phyloP scores from a whole-genome alignment of 2,329 filamentous ascomycete species.

The Sclerotinia glacialis region DNA sequence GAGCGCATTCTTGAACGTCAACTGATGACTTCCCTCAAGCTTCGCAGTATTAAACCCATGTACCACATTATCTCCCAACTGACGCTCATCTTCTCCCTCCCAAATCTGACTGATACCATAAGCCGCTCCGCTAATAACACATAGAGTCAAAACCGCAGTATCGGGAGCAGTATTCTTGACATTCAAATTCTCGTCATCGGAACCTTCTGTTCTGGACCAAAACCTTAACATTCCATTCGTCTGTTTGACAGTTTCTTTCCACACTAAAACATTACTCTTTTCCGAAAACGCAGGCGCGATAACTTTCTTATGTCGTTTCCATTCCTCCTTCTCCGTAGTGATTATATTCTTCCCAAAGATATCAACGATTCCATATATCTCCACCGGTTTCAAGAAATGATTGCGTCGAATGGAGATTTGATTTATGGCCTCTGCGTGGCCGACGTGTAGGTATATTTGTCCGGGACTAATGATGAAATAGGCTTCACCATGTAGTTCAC shows the following conservation, averaged over 20 bases:
- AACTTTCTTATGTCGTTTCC: constrained; percentile 71
- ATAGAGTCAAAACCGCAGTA: constrained; percentile 60
- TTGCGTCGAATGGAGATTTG: constrained; percentile 65
- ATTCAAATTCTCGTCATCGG: constrained; percentile 44
- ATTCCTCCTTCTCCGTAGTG: constrained; percentile 64
- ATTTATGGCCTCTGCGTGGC: constrained; percentile 43
- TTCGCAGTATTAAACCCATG: constrained; percentile 28
- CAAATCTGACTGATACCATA: constrained; percentile 63
- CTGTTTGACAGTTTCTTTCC: constrained; percentile 61
- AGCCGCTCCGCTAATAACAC: constrained; percentile 65
- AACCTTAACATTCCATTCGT: constrained; percentile 54
- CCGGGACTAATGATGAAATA: constrained; percentile 1
- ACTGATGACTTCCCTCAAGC: constrained; percentile 35
- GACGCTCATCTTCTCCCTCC: constrained; percentile 52
- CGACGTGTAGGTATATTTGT: neutral
- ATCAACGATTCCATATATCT: constrained; percentile 57
- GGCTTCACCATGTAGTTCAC: neutral
- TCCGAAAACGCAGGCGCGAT: constrained; percentile 73
- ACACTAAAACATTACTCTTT: constrained; percentile 67
- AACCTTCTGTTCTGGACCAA: constrained; percentile 50
- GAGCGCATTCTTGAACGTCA: neutral
- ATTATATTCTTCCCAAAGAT: constrained; percentile 72
- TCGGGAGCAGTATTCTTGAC: constrained; percentile 59
- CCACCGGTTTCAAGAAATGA: constrained; percentile 66
- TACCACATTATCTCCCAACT: constrained; percentile 40